Percentiles rank a stretch among this genome's conserved stretches.
phyloP scores from a whole-genome alignment of 176 grass and related monocot species.

The Coix lacrymajobi region DNA sequence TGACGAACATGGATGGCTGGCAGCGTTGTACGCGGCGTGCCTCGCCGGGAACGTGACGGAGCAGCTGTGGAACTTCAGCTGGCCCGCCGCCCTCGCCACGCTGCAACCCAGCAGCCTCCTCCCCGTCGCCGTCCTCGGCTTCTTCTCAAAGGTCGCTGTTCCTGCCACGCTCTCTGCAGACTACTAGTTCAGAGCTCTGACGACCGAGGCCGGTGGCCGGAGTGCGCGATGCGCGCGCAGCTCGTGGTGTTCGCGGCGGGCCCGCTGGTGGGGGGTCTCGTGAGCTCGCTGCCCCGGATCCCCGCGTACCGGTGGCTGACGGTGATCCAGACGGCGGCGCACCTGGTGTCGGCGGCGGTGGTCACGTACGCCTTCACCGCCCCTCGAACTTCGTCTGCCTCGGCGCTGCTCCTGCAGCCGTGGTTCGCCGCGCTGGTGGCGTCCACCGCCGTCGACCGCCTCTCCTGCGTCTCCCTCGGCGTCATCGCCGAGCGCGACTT shows the following conservation, averaged over 20 bases:
- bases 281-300: conserved; percentile 51
- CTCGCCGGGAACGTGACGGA: conserved; percentile 51
- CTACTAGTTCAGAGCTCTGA: background rate
- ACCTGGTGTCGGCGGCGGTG: conserved; percentile 44
- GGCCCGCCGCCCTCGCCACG: conserved; percentile 52
- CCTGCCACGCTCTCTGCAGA: background rate
- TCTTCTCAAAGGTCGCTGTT: conserved; percentile 52
- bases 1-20: no score
- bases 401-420: conserved; percentile 35
- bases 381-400: background rate
- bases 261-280: conserved; percentile 44
- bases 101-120: conserved; percentile 56
- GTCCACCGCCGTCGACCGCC: conserved; percentile 43
- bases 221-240: conserved; percentile 21
- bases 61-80: conserved; percentile 73
- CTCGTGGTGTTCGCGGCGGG: conserved; percentile 46
- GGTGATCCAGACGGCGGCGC: conserved; percentile 43
- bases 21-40: conserved; percentile 51
- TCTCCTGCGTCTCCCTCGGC: conserved; percentile 44
- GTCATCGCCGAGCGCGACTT: conserved; percentile 50
- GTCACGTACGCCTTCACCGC: conserved; percentile 39
- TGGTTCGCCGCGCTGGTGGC: conserved; percentile 55
- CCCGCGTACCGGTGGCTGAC: conserved; percentile 34
- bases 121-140: conserved; percentile 51
- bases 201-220: background rate